phyloP scores from a whole-genome alignment of 257 asterid species.

The Nicotiana obtusifolia region DNA sequence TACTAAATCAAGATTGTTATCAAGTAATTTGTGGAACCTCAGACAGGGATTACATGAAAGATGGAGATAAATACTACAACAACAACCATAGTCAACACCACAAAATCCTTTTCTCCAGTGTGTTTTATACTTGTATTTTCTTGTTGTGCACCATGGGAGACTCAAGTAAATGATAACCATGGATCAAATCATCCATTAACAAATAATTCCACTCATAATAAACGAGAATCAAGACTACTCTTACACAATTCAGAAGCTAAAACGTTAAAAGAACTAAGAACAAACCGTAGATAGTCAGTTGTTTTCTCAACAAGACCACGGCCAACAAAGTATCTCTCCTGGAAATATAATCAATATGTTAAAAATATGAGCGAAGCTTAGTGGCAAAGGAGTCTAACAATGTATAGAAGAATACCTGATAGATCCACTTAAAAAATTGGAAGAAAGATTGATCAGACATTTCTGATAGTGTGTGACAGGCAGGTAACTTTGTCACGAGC shows the following conservation, averaged over 20 bases:
- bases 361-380: not conserved
- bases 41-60: not conserved
- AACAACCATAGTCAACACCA: not conserved
- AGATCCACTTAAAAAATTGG: slow-evolving; percentile 98
- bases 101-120: not conserved
- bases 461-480: slow-evolving; percentile 77
- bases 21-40: not conserved
- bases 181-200: not conserved
- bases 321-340: slow-evolving; percentile 99
- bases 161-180: not conserved
- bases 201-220: not conserved
- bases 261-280: slow-evolving; percentile 1
- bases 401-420: slow-evolving; percentile 47
- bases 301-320: slow-evolving; percentile 95
- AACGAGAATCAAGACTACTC: not conserved
- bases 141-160: not conserved
- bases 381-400: not conserved
- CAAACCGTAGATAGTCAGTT: slow-evolving; percentile 81
- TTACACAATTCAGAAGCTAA: not conserved
- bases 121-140: not conserved
- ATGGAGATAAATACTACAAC: not conserved
- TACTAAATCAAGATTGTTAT: not conserved
- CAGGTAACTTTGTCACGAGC: slow-evolving; percentile 69
- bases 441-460: slow-evolving; percentile 91
- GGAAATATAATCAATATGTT: slow-evolving; percentile 22